Evolutionary conservation across 805 yeast genomes (phyloP), one percentile per base, ranked within the genome.

Genomic region (Lipomyces japonicus): DNA sequence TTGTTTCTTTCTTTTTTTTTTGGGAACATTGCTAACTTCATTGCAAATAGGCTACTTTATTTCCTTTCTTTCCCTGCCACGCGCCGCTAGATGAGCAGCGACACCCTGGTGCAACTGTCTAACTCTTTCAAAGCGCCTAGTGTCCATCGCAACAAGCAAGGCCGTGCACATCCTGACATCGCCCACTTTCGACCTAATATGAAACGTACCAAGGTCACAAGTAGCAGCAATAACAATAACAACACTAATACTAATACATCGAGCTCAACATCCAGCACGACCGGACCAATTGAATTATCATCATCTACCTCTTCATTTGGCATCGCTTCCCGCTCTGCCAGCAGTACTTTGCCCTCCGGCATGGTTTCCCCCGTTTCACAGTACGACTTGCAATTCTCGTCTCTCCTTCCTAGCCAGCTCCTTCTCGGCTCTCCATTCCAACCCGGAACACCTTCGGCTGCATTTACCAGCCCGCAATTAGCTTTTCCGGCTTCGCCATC

Each of bases 371-470:
- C 56, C 3, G 42, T 37, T 12, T 4, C 64, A 22, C 63, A 63
- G 39, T 63, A 61, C 49, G 69, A 66, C 43, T 46, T 65, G 58
- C 68, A 60, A 31, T 65, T 51, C 50, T 61, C 69, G 18, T 63
- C 67, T 3, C 49, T 65, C 44, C 54, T 66, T 28, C 72, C 69
- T 4, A 65, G 69, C 23, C 70, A 68, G 45, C 51, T 67, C 14
- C 56, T 67, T 16, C 42, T 66, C 41, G 70, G 71, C 32, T 67
- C 71, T 4, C 71, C 71, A 2, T 67, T 66, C 48, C 68, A 62
- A 43, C 62, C 68, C 5, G 66, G 65, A 19, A 64, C 68, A 16
- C 69, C 70, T 6, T 46, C 49, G n/a, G 39, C 57, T 14, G 53
- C 64, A 14, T 47, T 39, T 25, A 22, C 54, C 4, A 40, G 39